Evolutionary conservation across 2,329 filamentous ascomycete genomes (phyloP), one percentile per base, ranked within the genome.

Genomic region (Cercospora sesami): DNA sequence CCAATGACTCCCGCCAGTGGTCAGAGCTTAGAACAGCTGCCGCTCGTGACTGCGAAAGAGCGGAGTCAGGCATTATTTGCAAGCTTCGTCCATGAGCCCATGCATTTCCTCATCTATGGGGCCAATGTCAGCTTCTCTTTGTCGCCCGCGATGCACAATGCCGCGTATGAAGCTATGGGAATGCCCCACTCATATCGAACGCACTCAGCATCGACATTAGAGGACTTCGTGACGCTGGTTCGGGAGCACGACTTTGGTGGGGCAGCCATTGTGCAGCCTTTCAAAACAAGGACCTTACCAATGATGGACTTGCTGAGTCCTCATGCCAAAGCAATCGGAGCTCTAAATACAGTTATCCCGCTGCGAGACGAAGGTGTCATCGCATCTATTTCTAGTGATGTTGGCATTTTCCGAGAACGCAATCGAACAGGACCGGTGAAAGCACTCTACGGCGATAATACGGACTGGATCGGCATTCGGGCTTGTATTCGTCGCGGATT

Each of bases 381-480:
- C 55, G 59, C 66, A 28, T 65, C 71, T 8, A 57, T 72, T 45
- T 48, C 88, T 0, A 82, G 85, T 31, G 86, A 86, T 30, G 66
- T 79, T 4, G 83, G 83, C 1, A 78, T 87, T n/a, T 81, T 83
- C 55, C 81, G 83, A 31, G 84, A 88, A 55, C 84, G 89, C 67
- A 89, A 89, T 69, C 84, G 87, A 53, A 84, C 88, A 1, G 90
- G 91, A 0, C 86, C 88, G 0, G 86, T 92, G 6, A 86, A 86
- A 69, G 90, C 89, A 0, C 82, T 93, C 0, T 91, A 92, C 70
- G 91, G 91, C 1, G 90, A 93, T 67, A 94, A 94, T 68, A 93
- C 91, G 0, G 91, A 94, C 77, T 94, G 91, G 89, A 90, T 93
- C 36, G 91, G 91, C 5, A 91, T 94, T 51, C 83, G 89, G 63